phyloP scores from a whole-genome alignment of 352 stramenopile genomes.

The Phytophthora sansomeana region DNA sequence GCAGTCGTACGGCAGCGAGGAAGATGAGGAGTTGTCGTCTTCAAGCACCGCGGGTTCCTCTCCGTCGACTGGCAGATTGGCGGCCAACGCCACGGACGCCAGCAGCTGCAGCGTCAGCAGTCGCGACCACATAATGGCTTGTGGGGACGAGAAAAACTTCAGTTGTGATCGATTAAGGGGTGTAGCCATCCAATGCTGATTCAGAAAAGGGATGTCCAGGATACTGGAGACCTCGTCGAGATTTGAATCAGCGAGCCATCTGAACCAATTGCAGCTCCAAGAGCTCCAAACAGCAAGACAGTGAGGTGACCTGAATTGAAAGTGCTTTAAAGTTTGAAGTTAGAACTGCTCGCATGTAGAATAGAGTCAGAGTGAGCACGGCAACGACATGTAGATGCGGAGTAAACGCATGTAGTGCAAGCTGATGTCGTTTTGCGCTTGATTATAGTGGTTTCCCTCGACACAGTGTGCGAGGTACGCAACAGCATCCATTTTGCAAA shows the following conservation, averaged over 20 bases:
- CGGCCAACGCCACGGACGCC: conserved; percentile 1
- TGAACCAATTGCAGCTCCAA: too few species aligned
- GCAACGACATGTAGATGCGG: too few species aligned
- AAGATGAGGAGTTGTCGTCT: conserved; percentile 1
- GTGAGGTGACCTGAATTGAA: too few species aligned
- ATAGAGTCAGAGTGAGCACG: too few species aligned
- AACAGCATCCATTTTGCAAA: neutral
- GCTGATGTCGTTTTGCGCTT: neutral
- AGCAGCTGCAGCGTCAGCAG: conserved; percentile 26
- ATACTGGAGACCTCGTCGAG: neutral
- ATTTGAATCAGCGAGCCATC: neutral
- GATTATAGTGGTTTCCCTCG: neutral
- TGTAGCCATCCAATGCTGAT: conserved; percentile 27
- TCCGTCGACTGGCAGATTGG: neutral
- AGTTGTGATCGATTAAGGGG: conserved; percentile 37
- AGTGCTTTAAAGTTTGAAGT: too few species aligned
- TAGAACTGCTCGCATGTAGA: too few species aligned
- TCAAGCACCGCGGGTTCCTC: conserved; percentile 9
- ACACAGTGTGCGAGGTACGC: neutral
- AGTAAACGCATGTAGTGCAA: too few species aligned
- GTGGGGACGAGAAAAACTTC: conserved; percentile 13
- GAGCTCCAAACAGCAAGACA: too few species aligned
- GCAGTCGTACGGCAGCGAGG: conserved; percentile 37
- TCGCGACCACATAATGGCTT: conserved; percentile 2
- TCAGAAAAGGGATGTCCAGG: neutral